A percentile compares a stretch with the other conserved stretches of the same genome.
phyloP scores from a whole-genome alignment of 202 grass and related monocot species.

The Carex arenaria region DNA sequence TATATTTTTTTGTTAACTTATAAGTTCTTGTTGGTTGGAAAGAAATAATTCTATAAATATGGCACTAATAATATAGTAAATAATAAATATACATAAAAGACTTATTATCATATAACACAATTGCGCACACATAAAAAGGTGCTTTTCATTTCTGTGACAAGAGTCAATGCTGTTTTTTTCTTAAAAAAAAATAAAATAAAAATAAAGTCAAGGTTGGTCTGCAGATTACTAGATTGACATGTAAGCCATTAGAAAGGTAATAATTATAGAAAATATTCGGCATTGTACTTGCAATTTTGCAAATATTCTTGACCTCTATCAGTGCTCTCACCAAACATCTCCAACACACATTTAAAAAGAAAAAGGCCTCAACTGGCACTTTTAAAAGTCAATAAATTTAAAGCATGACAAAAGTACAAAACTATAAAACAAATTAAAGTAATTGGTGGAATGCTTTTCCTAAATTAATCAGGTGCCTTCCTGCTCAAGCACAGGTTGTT shows the following conservation, averaged over 20 bases:
- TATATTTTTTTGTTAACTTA: no score
- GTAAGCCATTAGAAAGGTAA: neutral
- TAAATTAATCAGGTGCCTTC: neutral
- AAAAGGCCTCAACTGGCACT: neutral
- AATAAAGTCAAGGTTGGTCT: neutral
- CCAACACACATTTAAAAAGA: neutral
- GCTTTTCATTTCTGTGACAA: neutral
- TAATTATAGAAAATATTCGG: neutral
- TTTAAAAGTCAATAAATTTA: neutral
- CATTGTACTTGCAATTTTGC: neutral
- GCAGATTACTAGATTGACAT: neutral
- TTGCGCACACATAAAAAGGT: neutral
- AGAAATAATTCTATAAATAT: no score
- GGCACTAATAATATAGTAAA: no score
- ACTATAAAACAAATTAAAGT: neutral
- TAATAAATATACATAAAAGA: no score
- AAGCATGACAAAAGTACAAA: neutral
- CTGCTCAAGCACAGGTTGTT: no score
- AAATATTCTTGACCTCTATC: neutral
- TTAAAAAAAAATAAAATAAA: neutral
- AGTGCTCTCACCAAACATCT: slow-evolving; percentile 12
- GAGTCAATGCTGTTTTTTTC: neutral
- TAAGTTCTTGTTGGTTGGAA: no score
- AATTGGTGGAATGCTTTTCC: neutral
- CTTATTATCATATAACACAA: no score